Conservation (phyloP, 192 early-diverging fungal genomes). For the Coemansia umbellata region DNA sequence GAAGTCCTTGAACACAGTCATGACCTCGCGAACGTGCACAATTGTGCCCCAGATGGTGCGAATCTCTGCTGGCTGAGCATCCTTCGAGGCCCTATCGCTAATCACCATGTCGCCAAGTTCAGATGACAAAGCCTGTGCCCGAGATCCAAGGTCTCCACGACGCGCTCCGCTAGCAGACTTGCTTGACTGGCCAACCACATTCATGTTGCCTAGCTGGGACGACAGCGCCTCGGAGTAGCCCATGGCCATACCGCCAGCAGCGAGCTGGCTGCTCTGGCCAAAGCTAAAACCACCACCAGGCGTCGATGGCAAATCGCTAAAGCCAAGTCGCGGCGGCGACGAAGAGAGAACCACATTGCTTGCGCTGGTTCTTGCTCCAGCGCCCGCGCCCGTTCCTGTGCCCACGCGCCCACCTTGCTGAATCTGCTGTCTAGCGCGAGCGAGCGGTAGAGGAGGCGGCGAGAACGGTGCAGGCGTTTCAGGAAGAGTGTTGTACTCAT, state of each 20-base stretch:
- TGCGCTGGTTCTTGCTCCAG: neutral
- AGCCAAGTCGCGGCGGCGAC: constrained; percentile 39
- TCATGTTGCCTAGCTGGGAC: constrained; percentile 44
- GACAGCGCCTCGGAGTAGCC: constrained; percentile 35
- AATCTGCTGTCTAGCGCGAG: constrained; percentile 6
- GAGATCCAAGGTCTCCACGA: constrained; percentile 39
- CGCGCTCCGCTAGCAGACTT: constrained; percentile 8
- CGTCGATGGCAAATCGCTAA: constrained; percentile 41
- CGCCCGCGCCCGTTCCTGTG: neutral
- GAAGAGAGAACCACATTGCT: constrained; percentile 10
- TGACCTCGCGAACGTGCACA: constrained; percentile 82
- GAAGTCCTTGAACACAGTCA: constrained; percentile 76
- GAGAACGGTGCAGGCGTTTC: constrained; percentile 45
- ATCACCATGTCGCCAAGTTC: constrained; percentile 28
- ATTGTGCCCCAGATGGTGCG: constrained; percentile 92
- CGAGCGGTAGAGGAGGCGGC: constrained; percentile 13
- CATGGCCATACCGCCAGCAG: constrained; percentile 22
- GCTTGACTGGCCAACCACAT: constrained; percentile 11
- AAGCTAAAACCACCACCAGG: constrained; percentile 16
- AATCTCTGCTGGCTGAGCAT: constrained; percentile 29
- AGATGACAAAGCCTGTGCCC: constrained; percentile 38
- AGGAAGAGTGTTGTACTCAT: constrained; percentile 39
- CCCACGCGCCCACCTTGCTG: constrained; percentile 2
- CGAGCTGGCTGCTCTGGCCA: constrained; percentile 22
- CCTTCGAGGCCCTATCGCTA: neutral